A percentile compares a stretch with the other conserved stretches of the same genome.
Evolutionary conservation across 2,329 filamentous ascomycete genomes (phyloP).

Genomic region (Diaporthe citriasiana): DNA sequence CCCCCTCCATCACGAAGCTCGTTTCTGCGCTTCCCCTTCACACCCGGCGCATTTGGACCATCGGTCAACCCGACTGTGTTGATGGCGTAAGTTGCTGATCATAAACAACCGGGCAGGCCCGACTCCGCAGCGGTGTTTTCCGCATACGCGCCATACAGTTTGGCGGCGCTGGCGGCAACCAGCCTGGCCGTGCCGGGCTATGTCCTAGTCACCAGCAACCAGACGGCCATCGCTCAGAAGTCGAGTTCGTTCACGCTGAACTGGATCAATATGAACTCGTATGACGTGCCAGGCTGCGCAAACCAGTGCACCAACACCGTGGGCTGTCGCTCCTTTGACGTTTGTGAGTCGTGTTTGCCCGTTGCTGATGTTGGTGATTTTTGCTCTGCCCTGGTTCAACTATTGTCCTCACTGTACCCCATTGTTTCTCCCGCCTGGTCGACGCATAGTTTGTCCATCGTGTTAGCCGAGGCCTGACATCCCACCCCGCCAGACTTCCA

Average conservation of each 20-base stretch:
- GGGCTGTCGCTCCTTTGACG: conserved; percentile 18
- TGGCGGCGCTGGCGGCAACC: background rate
- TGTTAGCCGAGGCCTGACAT: background rate
- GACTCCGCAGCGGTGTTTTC: background rate
- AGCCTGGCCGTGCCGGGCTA: background rate
- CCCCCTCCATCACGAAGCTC: background rate
- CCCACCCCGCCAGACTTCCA: background rate
- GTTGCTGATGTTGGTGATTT: background rate
- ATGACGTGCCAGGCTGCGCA: conserved; percentile 10
- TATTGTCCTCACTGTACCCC: background rate
- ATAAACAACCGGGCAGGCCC: background rate
- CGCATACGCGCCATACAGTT: too few species aligned
- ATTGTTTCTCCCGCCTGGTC: background rate
- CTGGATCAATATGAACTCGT: conserved; percentile 7
- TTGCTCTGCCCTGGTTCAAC: background rate
- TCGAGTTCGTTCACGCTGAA: background rate
- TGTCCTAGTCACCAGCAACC: background rate
- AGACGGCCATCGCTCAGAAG: conserved; percentile 3
- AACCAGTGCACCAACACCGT: background rate
- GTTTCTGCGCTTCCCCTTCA: background rate
- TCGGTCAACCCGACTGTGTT: background rate
- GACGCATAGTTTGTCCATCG: background rate
- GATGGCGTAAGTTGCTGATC: background rate
- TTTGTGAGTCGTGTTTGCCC: conserved; percentile 9
- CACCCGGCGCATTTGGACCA: background rate